Evolutionary conservation across 345 rosid species (phyloP).

Genomic region (Eucalyptus pauciflora): DNA sequence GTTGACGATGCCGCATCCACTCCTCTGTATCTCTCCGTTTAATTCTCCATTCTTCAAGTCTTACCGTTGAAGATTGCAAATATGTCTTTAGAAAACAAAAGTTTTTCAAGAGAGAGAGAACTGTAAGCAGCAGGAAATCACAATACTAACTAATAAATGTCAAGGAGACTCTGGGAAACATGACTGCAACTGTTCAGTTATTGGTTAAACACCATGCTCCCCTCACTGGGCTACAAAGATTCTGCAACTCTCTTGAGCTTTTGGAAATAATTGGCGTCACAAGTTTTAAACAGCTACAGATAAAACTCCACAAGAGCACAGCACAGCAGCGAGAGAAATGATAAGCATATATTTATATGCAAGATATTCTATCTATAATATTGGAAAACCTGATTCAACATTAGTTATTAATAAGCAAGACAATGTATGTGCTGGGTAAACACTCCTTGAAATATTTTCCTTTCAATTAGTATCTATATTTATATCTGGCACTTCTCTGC

Average conservation of each 20-base stretch:
- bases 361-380: not conserved
- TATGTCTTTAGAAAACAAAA: slow-evolving; percentile 31
- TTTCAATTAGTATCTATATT: not conserved
- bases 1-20: slow-evolving; percentile 93
- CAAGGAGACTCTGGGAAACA: not conserved
- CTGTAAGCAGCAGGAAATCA: not conserved
- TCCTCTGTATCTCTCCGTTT: slow-evolving; percentile 84
- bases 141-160: not conserved
- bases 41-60: slow-evolving; percentile 87
- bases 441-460: not conserved
- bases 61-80: slow-evolving; percentile 75
- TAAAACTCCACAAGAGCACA: not conserved
- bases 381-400: not conserved
- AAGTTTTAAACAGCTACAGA: not conserved
- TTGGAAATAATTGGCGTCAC: not conserved
- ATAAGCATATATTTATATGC: not conserved
- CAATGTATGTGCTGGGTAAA: not conserved
- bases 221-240: not conserved
- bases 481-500: not conserved
- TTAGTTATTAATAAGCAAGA: not conserved
- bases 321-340: not conserved
- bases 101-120: not conserved
- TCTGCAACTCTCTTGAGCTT: not conserved
- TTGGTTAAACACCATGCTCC: not conserved
- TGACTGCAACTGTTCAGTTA: not conserved